A percentile compares a stretch with the other conserved stretches of the same genome.
Evolutionary conservation across 1,284 basidiomycete species (phyloP).

Genomic region (Cystobasidium sp.): DNA sequence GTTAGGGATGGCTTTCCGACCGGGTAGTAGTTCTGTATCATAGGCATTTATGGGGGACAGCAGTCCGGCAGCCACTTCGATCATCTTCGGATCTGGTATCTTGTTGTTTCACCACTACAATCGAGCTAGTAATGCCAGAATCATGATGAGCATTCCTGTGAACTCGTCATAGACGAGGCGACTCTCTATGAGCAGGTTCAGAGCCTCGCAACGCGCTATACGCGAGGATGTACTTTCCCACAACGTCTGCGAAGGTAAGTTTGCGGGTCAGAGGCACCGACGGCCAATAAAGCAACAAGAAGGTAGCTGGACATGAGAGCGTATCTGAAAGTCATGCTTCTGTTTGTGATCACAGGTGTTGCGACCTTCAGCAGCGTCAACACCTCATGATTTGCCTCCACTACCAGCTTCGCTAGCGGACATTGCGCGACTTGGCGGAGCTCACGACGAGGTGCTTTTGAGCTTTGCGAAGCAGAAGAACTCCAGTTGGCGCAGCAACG

Average conservation of each 20-base stretch:
- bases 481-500: conserved; percentile 29
- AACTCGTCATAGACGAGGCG: too few relatives aligned
- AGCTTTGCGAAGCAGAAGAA: conserved; percentile 17
- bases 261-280: neutral
- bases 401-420: conserved; percentile 45
- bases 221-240: conserved; percentile 41
- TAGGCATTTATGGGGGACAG: too few relatives aligned
- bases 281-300: neutral
- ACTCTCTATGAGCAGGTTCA: too few relatives aligned
- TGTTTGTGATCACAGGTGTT: conserved; percentile 26
- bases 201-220: neutral
- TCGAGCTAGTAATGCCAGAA: too few relatives aligned
- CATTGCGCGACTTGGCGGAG: conserved; percentile 44
- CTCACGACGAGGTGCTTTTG: conserved; percentile 43
- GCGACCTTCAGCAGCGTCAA: conserved; percentile 37
- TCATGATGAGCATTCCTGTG: too few relatives aligned
- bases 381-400: conserved; percentile 43
- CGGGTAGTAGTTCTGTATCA: too few relatives aligned
- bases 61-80: too few relatives aligned
- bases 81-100: too few relatives aligned
- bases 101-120: too few relatives aligned
- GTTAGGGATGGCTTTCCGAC: too few relatives aligned
- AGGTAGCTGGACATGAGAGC: neutral
- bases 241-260: conserved; percentile 40
- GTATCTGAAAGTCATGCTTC: neutral